Conservation (phyloP, 306 rosid species). For the Quercus alba region DNA sequence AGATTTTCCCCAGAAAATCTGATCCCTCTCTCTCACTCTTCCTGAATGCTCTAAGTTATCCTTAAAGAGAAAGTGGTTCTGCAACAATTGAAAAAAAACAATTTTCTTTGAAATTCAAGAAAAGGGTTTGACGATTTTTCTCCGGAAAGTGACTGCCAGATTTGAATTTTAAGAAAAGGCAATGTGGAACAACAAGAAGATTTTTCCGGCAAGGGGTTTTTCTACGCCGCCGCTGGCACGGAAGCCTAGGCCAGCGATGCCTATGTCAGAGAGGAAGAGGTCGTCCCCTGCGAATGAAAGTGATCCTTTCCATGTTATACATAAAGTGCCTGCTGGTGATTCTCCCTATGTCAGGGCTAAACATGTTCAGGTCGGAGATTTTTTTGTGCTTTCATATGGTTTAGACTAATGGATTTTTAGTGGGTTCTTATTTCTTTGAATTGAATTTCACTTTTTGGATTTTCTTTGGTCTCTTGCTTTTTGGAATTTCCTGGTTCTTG, state of each 20-base stretch:
- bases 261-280: conserved; percentile 58
- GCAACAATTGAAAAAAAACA: neutral
- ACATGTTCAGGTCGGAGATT: conserved; percentile 73
- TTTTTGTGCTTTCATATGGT: neutral
- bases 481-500: neutral
- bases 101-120: conserved; percentile 23
- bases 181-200: conserved; percentile 49
- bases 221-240: conserved; percentile 54
- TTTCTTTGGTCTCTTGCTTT: conserved; percentile 25
- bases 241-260: conserved; percentile 34
- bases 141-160: conserved; percentile 16
- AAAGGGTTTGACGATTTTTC: conserved; percentile 25
- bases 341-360: conserved; percentile 94
- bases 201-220: conserved; percentile 43
- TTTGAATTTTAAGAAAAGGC: neutral
- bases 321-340: conserved; percentile 89
- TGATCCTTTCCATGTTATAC: conserved; percentile 63
- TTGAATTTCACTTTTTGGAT: neutral
- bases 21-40: neutral
- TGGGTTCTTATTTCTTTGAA: neutral
- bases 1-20: conserved; percentile 15
- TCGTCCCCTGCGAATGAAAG: conserved; percentile 34
- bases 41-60: neutral
- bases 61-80: neutral
- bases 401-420: neutral